Evolutionary conservation across 208 protist genomes (phyloP), one percentile per base, ranked within the genome.

Genomic region (Crithidia thermophila): DNA sequence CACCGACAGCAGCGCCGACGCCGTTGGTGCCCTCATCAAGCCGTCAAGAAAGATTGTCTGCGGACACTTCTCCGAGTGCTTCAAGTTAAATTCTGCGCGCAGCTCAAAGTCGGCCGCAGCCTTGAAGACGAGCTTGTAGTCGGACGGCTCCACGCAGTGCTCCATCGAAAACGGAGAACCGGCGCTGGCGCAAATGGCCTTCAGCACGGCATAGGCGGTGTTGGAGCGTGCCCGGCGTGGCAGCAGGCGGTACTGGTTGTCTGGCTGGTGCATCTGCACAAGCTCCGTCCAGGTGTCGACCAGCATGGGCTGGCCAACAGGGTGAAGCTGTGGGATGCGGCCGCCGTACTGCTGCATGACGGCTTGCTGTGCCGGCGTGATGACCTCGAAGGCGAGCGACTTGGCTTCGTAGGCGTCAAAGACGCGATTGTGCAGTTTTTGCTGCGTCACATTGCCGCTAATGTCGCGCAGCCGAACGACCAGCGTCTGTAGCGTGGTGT

Each of bases 401-500:
- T 96, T 96, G 0, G 91, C 91, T 61, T 96, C 91, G 58, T 96
- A 96, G 0, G 91, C 91, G 59, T 96, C 91, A 70, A 96, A 96
- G 7, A 96, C 85, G 33, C 91, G 84, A 61, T 90, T 96, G 73
- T 96, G 91, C 49, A 96, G 83, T 55, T 96, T 96, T 50, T 96
- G 91, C 63, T 87, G 81, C 13, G 85, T 90, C 27, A 96, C 87
- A 49, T 94, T 94, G 9, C 91, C 91, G 2, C 84, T 90, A 68
- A 94, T 87, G 57, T 96, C 91, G 0, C 88, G 81, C 45, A 96
- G 78, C 0, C 84, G 79, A 3, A 96, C 86, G 36, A 96, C 82
- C 8, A 94, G 62, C 0, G 91, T 96, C 58, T 96, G 91, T 10
- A 96, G 73, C 8, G 86, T 91, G 6, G 86, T 89, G 65, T 94